A percentile compares a stretch with the other conserved stretches of the same genome.
Evolutionary conservation across 2,329 filamentous ascomycete genomes (phyloP).

Genomic region (Fulvia fulva): DNA sequence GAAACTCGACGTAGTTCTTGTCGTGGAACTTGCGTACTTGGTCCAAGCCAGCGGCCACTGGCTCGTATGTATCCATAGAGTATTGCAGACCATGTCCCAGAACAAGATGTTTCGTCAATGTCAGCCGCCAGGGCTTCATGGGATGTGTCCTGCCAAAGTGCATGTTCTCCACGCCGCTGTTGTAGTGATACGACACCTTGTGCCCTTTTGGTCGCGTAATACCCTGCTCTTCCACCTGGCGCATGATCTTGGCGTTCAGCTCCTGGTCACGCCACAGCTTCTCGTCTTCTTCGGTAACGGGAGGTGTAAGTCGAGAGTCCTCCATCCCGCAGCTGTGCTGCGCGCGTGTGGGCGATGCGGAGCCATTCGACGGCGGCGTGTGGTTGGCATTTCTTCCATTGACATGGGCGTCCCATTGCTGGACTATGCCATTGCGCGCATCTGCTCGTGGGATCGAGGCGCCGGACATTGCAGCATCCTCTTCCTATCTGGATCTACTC

Average conservation of each 20-base stretch:
- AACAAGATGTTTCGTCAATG: conserved; percentile 89
- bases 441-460: conserved; percentile 24
- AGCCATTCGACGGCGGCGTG: conserved; percentile 18
- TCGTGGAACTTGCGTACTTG: conserved; percentile 86
- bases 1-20: conserved; percentile 84
- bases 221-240: conserved; percentile 56
- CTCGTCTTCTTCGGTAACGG: conserved; percentile 50
- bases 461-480: conserved; percentile 21
- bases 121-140: conserved; percentile 98
- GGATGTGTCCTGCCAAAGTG: conserved; percentile 96
- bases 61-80: conserved; percentile 90
- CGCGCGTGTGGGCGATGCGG: background rate
- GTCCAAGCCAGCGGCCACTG: conserved; percentile 78
- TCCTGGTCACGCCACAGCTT: conserved; percentile 32
- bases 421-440: conserved; percentile 28
- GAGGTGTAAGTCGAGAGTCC: conserved; percentile 31
- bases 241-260: conserved; percentile 51
- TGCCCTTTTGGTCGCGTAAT: conserved; percentile 80
- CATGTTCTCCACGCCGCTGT: conserved; percentile 89
- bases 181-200: conserved; percentile 92
- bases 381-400: conserved; percentile 7
- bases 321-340: conserved; percentile 11
- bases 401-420: conserved; percentile 22
- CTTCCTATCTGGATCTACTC: background rate
- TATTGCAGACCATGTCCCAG: conserved; percentile 93